These are phyloP conservation scores for Thielaviopsis ethacetica DNA, from an alignment of 2,329 filamentous ascomycete genomes.

Conservation along the genomic window DNA sequence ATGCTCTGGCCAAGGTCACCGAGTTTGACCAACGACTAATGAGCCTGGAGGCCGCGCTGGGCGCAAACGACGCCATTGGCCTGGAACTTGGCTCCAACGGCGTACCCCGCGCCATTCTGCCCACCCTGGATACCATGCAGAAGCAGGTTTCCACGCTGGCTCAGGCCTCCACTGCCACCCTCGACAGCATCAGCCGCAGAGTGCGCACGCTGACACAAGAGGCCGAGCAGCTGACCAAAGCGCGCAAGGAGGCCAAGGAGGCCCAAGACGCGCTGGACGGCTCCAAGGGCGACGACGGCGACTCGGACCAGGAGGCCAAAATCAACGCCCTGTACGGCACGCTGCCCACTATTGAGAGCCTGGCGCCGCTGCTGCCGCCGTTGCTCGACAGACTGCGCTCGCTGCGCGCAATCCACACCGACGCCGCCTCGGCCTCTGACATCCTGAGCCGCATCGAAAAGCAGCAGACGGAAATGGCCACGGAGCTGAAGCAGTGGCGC, in stretches of 20 bases:
- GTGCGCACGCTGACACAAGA: constrained; percentile 57
- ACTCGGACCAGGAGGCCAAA: constrained; percentile 63
- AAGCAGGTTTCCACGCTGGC: constrained; percentile 64
- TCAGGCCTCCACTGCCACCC: constrained; percentile 52
- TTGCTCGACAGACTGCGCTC: constrained; percentile 75
- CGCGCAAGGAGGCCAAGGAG: constrained; percentile 43
- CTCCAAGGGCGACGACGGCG: constrained; percentile 18
- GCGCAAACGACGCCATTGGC: constrained; percentile 54
- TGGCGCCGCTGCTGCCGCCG: constrained; percentile 71
- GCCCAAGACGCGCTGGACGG: constrained; percentile 38
- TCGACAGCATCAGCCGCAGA: constrained; percentile 55
- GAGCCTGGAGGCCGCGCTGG: constrained; percentile 64
- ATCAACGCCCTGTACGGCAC: constrained; percentile 85
- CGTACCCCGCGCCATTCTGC: constrained; percentile 54
- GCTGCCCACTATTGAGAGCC: constrained; percentile 70
- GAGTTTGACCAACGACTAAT: constrained; percentile 75
- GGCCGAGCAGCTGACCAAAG: constrained; percentile 53
- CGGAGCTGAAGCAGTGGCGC: constrained; percentile 74
- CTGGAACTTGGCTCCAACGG: constrained; percentile 43
- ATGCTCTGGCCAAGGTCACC: constrained; percentile 62
- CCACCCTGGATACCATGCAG: constrained; percentile 64
- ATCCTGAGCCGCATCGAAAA: constrained; percentile 63
- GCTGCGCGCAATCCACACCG: constrained; percentile 67
- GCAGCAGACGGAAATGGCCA: constrained; percentile 64
- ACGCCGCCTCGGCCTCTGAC: constrained; percentile 66